phyloP scores from a whole-genome alignment of 2,329 filamentous ascomycete species.

The Sodiomyces alkalinus region DNA sequence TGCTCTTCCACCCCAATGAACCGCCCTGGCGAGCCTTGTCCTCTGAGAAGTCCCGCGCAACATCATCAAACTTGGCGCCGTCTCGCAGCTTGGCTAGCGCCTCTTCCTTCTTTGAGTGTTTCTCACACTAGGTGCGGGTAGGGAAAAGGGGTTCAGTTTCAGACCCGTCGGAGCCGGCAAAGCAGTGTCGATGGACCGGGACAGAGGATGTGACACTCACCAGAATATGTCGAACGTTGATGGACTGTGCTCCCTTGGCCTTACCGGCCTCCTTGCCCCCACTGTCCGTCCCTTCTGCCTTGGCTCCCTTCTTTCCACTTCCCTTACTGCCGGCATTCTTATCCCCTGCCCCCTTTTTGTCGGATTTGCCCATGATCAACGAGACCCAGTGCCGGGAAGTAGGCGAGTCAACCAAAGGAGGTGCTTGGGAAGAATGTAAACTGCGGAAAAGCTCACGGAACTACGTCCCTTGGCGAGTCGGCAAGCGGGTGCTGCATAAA shows the following conservation, averaged over 20 bases:
- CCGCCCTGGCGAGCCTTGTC: constrained; percentile 63
- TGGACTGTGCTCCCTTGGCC: constrained; percentile 47
- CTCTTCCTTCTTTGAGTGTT: constrained; percentile 65
- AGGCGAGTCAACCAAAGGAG: too few species aligned
- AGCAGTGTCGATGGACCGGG: background rate
- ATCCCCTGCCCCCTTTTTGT: constrained; percentile 22
- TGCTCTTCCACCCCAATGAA: constrained; percentile 56
- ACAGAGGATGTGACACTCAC: constrained; percentile 16
- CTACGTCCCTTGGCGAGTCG: too few species aligned
- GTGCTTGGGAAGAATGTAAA: too few species aligned
- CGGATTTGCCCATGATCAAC: too few species aligned
- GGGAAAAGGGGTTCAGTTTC: background rate
- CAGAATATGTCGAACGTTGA: constrained; percentile 63
- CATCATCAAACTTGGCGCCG: constrained; percentile 59
- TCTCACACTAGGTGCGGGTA: constrained; percentile 58
- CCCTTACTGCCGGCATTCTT: constrained; percentile 16
- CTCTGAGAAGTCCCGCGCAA: constrained; percentile 57
- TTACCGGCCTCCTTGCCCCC: constrained; percentile 24
- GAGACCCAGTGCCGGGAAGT: too few species aligned
- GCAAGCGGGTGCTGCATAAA: too few species aligned
- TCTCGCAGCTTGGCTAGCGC: constrained; percentile 52
- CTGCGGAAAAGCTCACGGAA: too few species aligned
- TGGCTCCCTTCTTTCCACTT: constrained; percentile 20
- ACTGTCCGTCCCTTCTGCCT: constrained; percentile 13
- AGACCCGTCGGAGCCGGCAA: background rate